These are phyloP conservation scores for Pseudocercospora crystallina DNA, from an alignment of 2,329 filamentous ascomycete genomes.

Conservation along the genomic window DNA sequence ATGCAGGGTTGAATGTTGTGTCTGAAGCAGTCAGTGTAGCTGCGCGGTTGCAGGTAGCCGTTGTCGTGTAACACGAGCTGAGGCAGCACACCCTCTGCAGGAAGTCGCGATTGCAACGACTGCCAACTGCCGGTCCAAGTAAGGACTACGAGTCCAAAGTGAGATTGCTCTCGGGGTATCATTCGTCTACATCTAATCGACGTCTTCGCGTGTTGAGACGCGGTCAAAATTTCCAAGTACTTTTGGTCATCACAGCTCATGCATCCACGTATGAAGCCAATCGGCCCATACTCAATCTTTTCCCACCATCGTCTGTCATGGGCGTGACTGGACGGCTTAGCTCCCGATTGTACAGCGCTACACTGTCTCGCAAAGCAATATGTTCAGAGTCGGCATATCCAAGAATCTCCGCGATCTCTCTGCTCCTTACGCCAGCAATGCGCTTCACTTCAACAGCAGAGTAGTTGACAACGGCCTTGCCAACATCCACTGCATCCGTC, in stretches of 20 bases:
- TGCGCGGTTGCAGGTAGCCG: not conserved
- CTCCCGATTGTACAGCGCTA: constrained; percentile 64
- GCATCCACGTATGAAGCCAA: constrained; percentile 31
- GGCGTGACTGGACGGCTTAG: constrained; percentile 33
- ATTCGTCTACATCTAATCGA: no score
- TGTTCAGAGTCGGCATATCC: constrained; percentile 96
- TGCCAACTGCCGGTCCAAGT: no score
- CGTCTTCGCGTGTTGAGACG: no score
- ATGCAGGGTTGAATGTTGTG: no score
- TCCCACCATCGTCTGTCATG: constrained; percentile 18
- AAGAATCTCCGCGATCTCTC: constrained; percentile 74
- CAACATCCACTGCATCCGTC: constrained; percentile 63
- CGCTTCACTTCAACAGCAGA: constrained; percentile 77
- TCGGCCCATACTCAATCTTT: constrained; percentile 29
- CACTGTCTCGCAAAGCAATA: constrained; percentile 82
- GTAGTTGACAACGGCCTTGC: constrained; percentile 89
- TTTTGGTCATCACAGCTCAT: constrained; percentile 7
- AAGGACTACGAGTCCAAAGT: no score
- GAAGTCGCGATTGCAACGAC: no score
- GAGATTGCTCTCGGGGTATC: no score
- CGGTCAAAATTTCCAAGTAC: no score
- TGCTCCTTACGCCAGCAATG: constrained; percentile 82
- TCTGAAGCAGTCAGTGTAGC: no score
- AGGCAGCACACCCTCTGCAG: no score
- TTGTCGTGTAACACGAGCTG: no score